phyloP scores from a whole-genome alignment of 192 early-diverging fungal genomes.

The Geranomyces michiganensis region DNA sequence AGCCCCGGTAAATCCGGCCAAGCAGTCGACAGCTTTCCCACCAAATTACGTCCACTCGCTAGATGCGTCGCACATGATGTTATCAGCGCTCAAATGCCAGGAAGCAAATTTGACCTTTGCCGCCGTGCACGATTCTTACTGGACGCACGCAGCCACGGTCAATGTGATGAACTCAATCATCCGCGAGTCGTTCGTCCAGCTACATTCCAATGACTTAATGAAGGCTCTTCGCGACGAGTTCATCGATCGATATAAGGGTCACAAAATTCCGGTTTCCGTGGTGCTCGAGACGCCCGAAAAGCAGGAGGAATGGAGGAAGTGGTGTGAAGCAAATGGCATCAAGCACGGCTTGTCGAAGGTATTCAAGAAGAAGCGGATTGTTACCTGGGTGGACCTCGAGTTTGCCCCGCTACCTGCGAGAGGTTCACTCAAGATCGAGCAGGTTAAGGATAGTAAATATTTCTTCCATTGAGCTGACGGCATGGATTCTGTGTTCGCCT shows the following conservation, averaged over 20 bases:
- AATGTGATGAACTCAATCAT: constrained; percentile 82
- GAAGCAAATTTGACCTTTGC: constrained; percentile 81
- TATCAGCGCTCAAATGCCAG: constrained; percentile 87
- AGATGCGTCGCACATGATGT: constrained; percentile 96
- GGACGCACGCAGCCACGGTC: constrained; percentile 94
- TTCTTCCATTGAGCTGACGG: constrained; percentile 91
- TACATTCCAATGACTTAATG: constrained; percentile 88
- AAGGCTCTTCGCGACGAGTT: constrained; percentile 80
- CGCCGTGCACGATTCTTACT: constrained; percentile 97
- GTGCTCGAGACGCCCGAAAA: constrained; percentile 39
- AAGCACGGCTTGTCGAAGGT: background rate
- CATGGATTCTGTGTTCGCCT: too few species aligned
- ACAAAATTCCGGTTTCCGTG: constrained; percentile 65
- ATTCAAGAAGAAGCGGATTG: constrained; percentile 22
- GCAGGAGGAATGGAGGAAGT: constrained; percentile 28
- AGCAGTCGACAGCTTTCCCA: constrained; percentile 96
- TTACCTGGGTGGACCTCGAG: constrained; percentile 60
- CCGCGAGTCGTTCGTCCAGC: constrained; percentile 84
- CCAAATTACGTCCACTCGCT: constrained; percentile 99
- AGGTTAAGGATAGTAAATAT: constrained; percentile 80
- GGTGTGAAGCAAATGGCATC: constrained; percentile 28
- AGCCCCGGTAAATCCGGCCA: constrained; percentile 83
- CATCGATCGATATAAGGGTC: constrained; percentile 72
- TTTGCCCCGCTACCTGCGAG: constrained; percentile 77
- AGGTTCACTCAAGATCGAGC: constrained; percentile 83